These are phyloP conservation scores for Fusarium proliferatum DNA, from an alignment of 2,329 filamentous ascomycete species.

Conservation along the genomic window DNA sequence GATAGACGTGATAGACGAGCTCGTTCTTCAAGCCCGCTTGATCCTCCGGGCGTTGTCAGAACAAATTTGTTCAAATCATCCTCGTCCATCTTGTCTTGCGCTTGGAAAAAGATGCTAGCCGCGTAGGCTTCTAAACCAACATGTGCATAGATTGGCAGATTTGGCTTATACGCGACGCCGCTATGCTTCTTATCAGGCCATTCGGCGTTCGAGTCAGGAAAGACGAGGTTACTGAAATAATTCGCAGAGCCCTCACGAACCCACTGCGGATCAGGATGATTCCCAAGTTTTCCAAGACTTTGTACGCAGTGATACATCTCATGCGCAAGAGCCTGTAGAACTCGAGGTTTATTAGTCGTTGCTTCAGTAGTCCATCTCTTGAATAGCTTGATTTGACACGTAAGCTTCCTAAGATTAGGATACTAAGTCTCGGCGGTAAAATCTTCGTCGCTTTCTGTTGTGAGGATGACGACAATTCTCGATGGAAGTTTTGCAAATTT, in stretches of 20 bases:
- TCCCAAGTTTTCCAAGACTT: background rate
- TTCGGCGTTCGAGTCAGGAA: slow-evolving; percentile 12
- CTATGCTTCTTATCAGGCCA: slow-evolving; percentile 16
- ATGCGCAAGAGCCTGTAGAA: slow-evolving; percentile 17
- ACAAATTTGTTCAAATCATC: slow-evolving; percentile 10
- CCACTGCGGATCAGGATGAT: background rate
- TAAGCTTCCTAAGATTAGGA: background rate
- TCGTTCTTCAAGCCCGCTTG: background rate
- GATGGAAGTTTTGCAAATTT: slow-evolving; percentile 11
- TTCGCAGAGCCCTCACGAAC: slow-evolving; percentile 25
- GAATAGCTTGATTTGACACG: slow-evolving; percentile 16
- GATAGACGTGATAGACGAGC: slow-evolving; percentile 7
- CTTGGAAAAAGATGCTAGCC: slow-evolving; percentile 23
- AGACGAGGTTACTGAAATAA: slow-evolving; percentile 32
- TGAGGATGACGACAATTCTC: slow-evolving; percentile 15
- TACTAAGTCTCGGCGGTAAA: slow-evolving; percentile 10
- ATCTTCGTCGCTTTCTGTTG: background rate
- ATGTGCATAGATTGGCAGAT: slow-evolving; percentile 24
- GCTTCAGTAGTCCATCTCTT: slow-evolving; percentile 14
- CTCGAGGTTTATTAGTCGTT: background rate
- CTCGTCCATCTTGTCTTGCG: background rate
- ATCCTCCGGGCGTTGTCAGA: background rate
- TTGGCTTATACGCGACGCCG: slow-evolving; percentile 10
- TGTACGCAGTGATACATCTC: slow-evolving; percentile 35
- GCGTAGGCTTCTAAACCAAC: background rate